Evolutionary conservation across 345 rosid species (phyloP).

Genomic region (Lenwebbia sp.): DNA sequence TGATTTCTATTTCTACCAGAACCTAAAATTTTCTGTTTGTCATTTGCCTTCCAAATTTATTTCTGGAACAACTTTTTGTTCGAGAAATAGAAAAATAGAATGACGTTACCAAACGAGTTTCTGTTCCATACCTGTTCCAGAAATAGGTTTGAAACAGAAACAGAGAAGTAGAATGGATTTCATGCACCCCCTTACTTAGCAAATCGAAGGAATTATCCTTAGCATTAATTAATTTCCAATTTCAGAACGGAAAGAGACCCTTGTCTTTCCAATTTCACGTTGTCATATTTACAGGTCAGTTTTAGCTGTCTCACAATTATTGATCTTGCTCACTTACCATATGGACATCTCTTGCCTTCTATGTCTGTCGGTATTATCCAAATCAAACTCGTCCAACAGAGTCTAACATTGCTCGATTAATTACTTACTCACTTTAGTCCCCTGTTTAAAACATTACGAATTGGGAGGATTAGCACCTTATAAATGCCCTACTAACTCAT

Average conservation of each 20-base stretch:
- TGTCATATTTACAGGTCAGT: background rate
- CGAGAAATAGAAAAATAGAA: too few species aligned
- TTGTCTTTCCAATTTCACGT: background rate
- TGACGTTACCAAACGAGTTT: too few species aligned
- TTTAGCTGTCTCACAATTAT: background rate
- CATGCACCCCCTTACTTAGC: background rate
- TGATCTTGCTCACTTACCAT: background rate
- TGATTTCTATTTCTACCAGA: too few species aligned
- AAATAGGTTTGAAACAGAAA: too few species aligned
- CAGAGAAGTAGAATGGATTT: too few species aligned
- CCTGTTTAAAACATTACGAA: background rate
- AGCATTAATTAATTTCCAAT: background rate
- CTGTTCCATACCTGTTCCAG: too few species aligned
- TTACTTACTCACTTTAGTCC: background rate
- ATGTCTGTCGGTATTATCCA: background rate
- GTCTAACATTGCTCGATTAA: background rate
- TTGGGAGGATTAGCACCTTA: background rate
- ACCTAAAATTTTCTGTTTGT: too few species aligned
- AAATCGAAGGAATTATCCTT: background rate
- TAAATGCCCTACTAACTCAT: background rate
- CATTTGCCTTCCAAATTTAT: too few species aligned
- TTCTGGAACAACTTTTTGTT: too few species aligned
- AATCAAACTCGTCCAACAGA: background rate
- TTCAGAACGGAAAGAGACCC: background rate
- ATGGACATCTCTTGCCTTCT: background rate